phyloP scores from a whole-genome alignment of 2,329 filamentous ascomycete species.

The Zasmidium citrigriseum region DNA sequence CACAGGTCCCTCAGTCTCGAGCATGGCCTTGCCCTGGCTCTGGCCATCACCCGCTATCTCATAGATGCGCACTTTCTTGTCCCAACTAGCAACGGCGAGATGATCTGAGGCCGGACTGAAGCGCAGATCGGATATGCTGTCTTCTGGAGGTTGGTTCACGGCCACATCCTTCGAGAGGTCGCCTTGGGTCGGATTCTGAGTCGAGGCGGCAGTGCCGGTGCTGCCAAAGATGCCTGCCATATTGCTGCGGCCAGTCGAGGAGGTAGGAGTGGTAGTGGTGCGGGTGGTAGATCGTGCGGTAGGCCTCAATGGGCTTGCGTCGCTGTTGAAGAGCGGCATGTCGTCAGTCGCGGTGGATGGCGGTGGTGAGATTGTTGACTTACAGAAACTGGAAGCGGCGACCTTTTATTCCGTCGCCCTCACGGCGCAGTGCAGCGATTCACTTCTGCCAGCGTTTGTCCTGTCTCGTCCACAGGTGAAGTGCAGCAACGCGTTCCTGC shows the following conservation, averaged over 20 bases:
- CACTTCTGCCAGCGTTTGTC: slow-evolving; percentile 1
- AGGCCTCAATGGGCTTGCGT: slow-evolving; percentile 3
- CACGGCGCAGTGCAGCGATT: not conserved
- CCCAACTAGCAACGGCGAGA: slow-evolving; percentile 90
- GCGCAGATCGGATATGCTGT: slow-evolving; percentile 83
- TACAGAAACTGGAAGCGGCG: too few species aligned
- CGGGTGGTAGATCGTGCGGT: not conserved
- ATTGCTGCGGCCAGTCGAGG: not conserved
- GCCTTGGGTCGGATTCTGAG: slow-evolving; percentile 72
- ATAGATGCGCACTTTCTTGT: slow-evolving; percentile 97
- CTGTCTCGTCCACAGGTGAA: slow-evolving; percentile 1
- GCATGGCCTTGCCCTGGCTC: slow-evolving; percentile 81
- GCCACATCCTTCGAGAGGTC: slow-evolving; percentile 89
- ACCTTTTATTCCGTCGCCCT: too few species aligned
- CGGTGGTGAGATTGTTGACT: slow-evolving; percentile 43
- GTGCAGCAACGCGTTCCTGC: not conserved
- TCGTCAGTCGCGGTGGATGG: slow-evolving; percentile 65
- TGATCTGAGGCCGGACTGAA: slow-evolving; percentile 80
- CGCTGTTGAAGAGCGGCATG: slow-evolving; percentile 9
- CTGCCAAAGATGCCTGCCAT: slow-evolving; percentile 49
- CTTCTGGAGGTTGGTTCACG: slow-evolving; percentile 75
- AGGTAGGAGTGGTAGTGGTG: not conserved
- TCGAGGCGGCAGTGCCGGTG: slow-evolving; percentile 52
- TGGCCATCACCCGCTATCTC: slow-evolving; percentile 76
- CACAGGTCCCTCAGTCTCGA: slow-evolving; percentile 83